Evolutionary conservation across 352 stramenopile genomes (phyloP).

Genomic region (Pythium coloratum): DNA sequence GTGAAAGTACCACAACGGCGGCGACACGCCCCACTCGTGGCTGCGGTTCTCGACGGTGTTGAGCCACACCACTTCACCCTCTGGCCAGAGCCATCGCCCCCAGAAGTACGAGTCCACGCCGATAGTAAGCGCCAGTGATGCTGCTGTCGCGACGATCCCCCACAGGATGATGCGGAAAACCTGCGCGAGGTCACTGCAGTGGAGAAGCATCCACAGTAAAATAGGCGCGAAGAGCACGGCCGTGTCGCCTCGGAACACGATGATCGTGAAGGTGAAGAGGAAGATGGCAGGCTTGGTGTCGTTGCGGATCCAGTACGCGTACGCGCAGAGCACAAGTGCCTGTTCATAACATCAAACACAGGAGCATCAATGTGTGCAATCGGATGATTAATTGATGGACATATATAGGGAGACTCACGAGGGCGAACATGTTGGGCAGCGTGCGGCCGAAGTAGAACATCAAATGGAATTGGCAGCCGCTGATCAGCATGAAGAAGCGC

Average conservation of each 20-base stretch:
- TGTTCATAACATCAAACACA: conserved; percentile 11
- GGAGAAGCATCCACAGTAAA: conserved; percentile 90
- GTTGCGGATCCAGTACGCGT: conserved; percentile 63
- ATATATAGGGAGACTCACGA: conserved; percentile 70
- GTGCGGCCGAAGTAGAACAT: conserved; percentile 97
- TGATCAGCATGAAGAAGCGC: conserved; percentile 87
- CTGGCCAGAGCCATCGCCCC: conserved; percentile 95
- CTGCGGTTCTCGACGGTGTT: conserved; percentile 97
- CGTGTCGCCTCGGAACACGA: conserved; percentile 97
- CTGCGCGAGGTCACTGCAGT: conserved; percentile 39
- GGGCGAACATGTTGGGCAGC: conserved; percentile 97
- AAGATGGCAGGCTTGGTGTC: conserved; percentile 56
- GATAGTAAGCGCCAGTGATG: conserved; percentile 83
- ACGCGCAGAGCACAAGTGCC: conserved; percentile 63
- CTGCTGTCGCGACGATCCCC: conserved; percentile 74
- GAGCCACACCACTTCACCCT: conserved; percentile 98
- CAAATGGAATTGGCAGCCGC: conserved; percentile 95
- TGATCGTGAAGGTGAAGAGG: conserved; percentile 90
- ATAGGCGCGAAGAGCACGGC: conserved; percentile 94
- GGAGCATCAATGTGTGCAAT: background rate
- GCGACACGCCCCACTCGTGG: conserved; percentile 95
- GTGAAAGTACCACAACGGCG: conserved; percentile 97
- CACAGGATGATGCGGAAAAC: conserved; percentile 79
- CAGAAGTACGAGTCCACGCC: conserved; percentile 95
- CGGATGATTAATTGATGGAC: background rate